Evolutionary conservation across 2,329 filamentous ascomycete species (phyloP).

Genomic region (Colletotrichum australisinense): DNA sequence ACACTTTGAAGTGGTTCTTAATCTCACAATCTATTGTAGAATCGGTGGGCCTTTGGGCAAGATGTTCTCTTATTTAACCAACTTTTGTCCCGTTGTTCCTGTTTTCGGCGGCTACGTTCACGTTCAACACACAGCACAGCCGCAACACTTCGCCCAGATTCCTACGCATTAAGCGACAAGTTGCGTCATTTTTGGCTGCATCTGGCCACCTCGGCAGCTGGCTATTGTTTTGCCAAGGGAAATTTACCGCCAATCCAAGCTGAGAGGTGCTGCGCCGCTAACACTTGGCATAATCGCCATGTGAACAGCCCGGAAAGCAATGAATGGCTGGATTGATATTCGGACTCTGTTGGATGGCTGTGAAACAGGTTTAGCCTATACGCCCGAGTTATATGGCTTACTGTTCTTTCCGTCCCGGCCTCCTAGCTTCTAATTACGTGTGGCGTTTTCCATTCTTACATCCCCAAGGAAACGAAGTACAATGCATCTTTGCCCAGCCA

Average conservation of each 20-base stretch:
- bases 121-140: neutral
- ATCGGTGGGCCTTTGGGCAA: neutral
- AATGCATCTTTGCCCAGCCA: too few species aligned
- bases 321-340: neutral
- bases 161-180: neutral
- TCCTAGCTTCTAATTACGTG: too few species aligned
- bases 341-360: too few species aligned
- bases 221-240: neutral
- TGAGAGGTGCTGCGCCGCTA: neutral
- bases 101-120: neutral
- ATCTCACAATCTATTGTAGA: neutral
- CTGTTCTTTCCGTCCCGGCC: neutral
- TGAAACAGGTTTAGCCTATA: neutral
- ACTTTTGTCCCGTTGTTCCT: too few species aligned
- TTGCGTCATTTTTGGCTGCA: neutral
- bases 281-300: neutral
- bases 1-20: neutral
- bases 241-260: constrained; percentile 8
- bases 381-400: neutral
- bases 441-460: too few species aligned
- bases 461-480: too few species aligned
- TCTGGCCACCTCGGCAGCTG: too few species aligned
- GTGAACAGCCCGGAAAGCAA: neutral
- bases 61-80: neutral
- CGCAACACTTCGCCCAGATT: too few species aligned